Evolutionary conservation across 176 grass and related monocot species (phyloP).

Genomic region (Carex myosuroides): DNA sequence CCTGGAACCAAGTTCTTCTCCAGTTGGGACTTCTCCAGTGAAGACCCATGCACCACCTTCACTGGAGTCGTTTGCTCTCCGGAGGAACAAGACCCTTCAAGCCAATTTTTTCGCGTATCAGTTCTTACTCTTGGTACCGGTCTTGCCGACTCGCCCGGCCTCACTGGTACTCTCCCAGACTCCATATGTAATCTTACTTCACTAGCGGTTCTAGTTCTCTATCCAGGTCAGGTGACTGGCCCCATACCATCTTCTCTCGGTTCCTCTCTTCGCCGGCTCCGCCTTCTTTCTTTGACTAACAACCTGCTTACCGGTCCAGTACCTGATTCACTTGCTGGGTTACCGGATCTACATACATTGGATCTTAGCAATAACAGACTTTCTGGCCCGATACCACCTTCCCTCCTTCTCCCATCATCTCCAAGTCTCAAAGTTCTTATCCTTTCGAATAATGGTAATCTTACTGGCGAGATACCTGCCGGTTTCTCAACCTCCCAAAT

Average conservation of each 20-base stretch:
- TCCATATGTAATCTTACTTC: conserved; percentile 54
- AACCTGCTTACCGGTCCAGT: conserved; percentile 48
- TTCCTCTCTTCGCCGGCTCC: conserved; percentile 41
- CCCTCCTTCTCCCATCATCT: conserved; percentile 40
- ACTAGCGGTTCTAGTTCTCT: conserved; percentile 64
- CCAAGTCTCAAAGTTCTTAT: conserved; percentile 65
- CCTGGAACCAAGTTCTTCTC: conserved; percentile 68
- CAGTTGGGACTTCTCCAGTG: conserved; percentile 40
- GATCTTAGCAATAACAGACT: conserved; percentile 76
- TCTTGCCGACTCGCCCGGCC: conserved; percentile 58
- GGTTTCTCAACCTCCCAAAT: conserved; percentile 32
- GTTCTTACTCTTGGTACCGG: conserved; percentile 73
- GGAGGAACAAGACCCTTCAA: conserved; percentile 10
- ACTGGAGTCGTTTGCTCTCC: conserved; percentile 54
- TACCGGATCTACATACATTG: conserved; percentile 76
- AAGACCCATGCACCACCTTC: conserved; percentile 43
- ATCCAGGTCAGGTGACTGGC: conserved; percentile 49
- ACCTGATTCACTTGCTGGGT: conserved; percentile 43
- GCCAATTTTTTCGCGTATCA: conserved; percentile 37
- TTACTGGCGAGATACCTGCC: conserved; percentile 43
- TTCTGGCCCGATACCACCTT: conserved; percentile 31
- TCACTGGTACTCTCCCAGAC: conserved; percentile 40
- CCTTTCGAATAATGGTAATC: conserved; percentile 56
- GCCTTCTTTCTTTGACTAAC: conserved; percentile 52
- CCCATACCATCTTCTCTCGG: conserved; percentile 37